Evolutionary conservation across 2,329 filamentous ascomycete genomes (phyloP), one percentile per base, ranked within the genome.

Genomic region (Alternaria conjuncta): DNA sequence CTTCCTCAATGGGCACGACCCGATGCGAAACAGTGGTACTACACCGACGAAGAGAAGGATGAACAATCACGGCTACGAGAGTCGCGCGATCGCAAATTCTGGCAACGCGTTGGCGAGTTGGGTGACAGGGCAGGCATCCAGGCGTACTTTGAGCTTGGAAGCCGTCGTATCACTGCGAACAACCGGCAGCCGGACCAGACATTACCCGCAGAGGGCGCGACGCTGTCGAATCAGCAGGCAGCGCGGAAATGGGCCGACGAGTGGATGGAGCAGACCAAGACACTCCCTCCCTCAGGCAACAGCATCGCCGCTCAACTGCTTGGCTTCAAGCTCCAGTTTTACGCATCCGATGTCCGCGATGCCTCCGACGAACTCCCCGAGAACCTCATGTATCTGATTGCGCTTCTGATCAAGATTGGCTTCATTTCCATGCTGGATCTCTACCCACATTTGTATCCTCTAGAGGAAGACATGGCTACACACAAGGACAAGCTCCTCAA

Each of bases 241-340:
- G 67, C 73, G 11, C 75, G 72, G 36, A 73, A 74, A 50, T 79
- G 73, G 78, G 71, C 71, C 21, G 72, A 77, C 30, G 85, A 90
- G 69, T 97, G 94, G 93, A 92, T 97, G 71, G 86, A 88, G 66
- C 84, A 88, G 63, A 97, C 95, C 3, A 90, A 90, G 60, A 96
- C 92, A 0, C 82, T 96, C 4, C 94, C 94, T 5, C 93, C 94
- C 2, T 85, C 87, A 28, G 96, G 96, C 28, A 99, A 97, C 77
- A 89, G 91, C 46, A 93, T 96, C 63, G 96, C 96, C 1, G 96
- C 96, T 28, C 96, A 98, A 78, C 86, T 99, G 4, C 89, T 99
- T 13, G 96, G 96, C 5, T 99, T 99, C 86, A 99, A 99, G 81
- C 87, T 99, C 55, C 92, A 93, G 13, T 99, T 97, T 79, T 99